Conservation (phyloP, 2,329 filamentous ascomycete genomes). For the Colletotrichum graminicola region DNA sequence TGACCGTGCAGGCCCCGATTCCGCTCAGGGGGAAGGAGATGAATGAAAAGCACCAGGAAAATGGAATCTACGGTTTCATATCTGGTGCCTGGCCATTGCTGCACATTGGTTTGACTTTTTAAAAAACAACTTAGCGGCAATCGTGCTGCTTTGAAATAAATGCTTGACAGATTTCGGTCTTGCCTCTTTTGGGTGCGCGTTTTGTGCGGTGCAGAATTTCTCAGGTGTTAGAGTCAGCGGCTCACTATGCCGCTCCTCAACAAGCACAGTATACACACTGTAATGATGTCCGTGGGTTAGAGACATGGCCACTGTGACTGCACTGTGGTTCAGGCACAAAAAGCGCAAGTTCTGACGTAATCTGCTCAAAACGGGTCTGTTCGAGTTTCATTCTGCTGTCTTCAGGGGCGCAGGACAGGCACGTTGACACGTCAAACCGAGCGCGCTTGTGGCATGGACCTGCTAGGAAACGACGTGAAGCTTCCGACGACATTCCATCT, state of each 20-base stretch:
- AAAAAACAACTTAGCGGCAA: conserved; percentile 23
- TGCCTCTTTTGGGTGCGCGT: conserved; percentile 39
- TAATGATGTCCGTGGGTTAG: fast-evolving
- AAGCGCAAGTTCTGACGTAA: conserved; percentile 36
- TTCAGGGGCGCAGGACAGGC: conserved; percentile 1
- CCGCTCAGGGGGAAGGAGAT: not conserved
- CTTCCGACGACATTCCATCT: conserved; percentile 15
- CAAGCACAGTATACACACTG: not conserved
- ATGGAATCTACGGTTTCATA: not conserved
- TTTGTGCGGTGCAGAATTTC: conserved; percentile 41
- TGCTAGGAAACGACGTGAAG: conserved; percentile 26
- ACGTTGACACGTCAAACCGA: conserved; percentile 32
- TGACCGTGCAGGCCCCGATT: not conserved
- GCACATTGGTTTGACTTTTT: conserved; percentile 19
- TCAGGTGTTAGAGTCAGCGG: conserved; percentile 14
- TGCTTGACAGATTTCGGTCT: conserved; percentile 26
- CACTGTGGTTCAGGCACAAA: conserved; percentile 6
- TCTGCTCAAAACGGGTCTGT: conserved; percentile 37
- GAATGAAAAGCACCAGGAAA: not conserved
- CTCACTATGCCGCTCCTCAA: not conserved
- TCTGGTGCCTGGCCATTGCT: not conserved
- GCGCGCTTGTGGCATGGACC: conserved; percentile 21
- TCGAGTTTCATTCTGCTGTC: conserved; percentile 36
- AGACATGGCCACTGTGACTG: not conserved
- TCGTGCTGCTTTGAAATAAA: conserved; percentile 40